These are phyloP conservation scores for Amanita pallidorosea DNA, from an alignment of 768 basidiomycete species.

Conservation along the genomic window DNA sequence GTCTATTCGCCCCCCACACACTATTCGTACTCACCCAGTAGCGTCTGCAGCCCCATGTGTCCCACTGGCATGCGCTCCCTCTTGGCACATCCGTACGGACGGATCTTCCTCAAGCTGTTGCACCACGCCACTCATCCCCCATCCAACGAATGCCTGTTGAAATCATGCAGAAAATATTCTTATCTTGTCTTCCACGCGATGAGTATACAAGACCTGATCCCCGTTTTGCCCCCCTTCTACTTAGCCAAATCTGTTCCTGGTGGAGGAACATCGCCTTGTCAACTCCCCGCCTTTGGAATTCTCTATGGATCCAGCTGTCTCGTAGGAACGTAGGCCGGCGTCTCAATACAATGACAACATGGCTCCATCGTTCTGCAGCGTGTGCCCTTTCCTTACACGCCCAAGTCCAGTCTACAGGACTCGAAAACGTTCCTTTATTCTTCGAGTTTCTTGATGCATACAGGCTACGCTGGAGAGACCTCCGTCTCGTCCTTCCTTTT, in stretches of 20 bases:
- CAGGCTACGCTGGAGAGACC: slow-evolving; percentile 10
- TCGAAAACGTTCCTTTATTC: slow-evolving; percentile 9
- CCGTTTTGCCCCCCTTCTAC: slow-evolving; percentile 12
- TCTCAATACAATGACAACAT: slow-evolving; percentile 10
- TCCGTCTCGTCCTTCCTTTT: slow-evolving; percentile 10
- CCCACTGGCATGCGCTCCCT: too few relatives aligned
- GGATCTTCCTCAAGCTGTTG: too few relatives aligned
- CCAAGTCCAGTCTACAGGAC: slow-evolving; percentile 8
- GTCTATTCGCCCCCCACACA: not conserved
- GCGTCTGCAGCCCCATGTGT: too few relatives aligned
- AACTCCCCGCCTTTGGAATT: slow-evolving; percentile 14
- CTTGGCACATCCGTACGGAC: too few relatives aligned
- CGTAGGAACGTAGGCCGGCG: slow-evolving; percentile 9
- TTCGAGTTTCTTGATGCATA: slow-evolving; percentile 7
- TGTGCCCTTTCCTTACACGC: slow-evolving; percentile 11
- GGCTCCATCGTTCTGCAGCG: slow-evolving; percentile 11
- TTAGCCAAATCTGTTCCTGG: slow-evolving; percentile 13
- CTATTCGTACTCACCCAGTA: not conserved
- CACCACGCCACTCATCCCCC: not conserved
- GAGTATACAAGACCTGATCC: slow-evolving; percentile 10
- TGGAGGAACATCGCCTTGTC: slow-evolving; percentile 13
- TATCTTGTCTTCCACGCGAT: slow-evolving; percentile 10
- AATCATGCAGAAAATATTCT: slow-evolving; percentile 14
- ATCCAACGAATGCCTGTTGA: slow-evolving; percentile 12
- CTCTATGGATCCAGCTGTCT: slow-evolving; percentile 10